Evolutionary conservation across 306 rosid genomes (phyloP), one percentile per base, ranked within the genome.

Genomic region (Cucurbita ficifolia): DNA sequence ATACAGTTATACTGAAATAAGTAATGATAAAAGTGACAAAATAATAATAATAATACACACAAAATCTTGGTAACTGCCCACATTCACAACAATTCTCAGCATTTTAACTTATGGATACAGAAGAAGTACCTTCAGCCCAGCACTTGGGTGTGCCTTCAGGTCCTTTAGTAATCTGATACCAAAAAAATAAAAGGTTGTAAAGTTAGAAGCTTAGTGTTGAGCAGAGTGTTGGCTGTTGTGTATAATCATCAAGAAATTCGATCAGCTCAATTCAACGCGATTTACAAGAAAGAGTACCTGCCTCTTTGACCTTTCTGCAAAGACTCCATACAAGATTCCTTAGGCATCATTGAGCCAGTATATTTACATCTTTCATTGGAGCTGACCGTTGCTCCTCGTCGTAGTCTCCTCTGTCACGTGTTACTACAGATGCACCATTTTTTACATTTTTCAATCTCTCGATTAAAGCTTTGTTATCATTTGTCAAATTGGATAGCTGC

Each of bases 401-500:
- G 43, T 52, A 77, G 50, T 68, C 81, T 82, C 78, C 56, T 69
- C 40, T 48, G 43, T 69, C 13, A 50, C 13, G 6, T 13, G n/a
- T 49, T 18, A 62, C 5, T 50, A 59, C 21, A 60, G 77, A 50
- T 52, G 59, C 80, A 22, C 70, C 81, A 50, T 58, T 71, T 75
- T 36, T 84, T 11, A 71, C 35, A 75, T 51, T 71, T 50, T 73
- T 76, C 52, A 93, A 59, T 79, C 86, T 85, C 70, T 79, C 82
- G 33, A 76, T 81, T 68, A 91, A 75, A 75, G 61, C 54, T 51
- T 75, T 85, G 77, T 94, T 88, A 80, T 91, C 91, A 76, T 61
- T 82, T 36, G 81, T 79, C 68, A 89, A 78, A 60, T 74, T 59
- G 78, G 76, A 74, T 58, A 94, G 68, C 97, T 94, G 96, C 89